Base-by-base conservation (phyloP, 306 rosid genomes). In the Sindora glabra region DNA sequence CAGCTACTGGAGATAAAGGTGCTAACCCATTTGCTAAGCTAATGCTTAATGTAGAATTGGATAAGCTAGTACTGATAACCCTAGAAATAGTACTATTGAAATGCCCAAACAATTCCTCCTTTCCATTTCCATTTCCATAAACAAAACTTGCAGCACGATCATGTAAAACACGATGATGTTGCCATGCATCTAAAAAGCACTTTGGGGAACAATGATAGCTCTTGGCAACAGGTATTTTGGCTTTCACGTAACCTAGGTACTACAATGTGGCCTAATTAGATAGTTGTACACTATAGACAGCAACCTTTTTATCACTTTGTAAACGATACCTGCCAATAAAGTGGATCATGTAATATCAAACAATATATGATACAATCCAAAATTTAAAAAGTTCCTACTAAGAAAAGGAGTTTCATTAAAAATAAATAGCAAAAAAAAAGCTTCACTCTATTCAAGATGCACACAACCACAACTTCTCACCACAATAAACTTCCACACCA, bases 121-220 rank as follows among this genome's bases (percentile, higher is more conserved):
- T 95, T 18, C 83, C 94, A 53, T 69, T 82, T 65, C 94, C 96
- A 78, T 91, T 88, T 81, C 88, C 98, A 63, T 84, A 89, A 56
- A 73, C 79, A 12, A 94, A 90, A 80, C 81, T 89, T 26, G 96
- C 86, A 63, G 96, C 96, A 56, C 96, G 95, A 40, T 94, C 99
- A 75, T 94, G 99, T 68, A 94, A 70, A 56, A 77, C 87, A 64
- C 97, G 99, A 41, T 94, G 99, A 77, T 89, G 97, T 71, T 86
- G 99, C 99, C 99, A 94, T 29, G 95, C 95, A 69, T 94, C 97
- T 8, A 89, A 80, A 76, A 94, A 94, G 72, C 99, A 94, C 76
- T 84, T 89, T 8, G 95, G 65, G 12, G 94, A 69, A 84, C 99
- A 94, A 57, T 94, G 99, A 47, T 84, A 94, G 70, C 99, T 94